A percentile compares a stretch with the other conserved stretches of the same genome.
Evolutionary conservation across 805 yeast genomes (phyloP).

Genomic region (Scheffersomyces coipomensis): DNA sequence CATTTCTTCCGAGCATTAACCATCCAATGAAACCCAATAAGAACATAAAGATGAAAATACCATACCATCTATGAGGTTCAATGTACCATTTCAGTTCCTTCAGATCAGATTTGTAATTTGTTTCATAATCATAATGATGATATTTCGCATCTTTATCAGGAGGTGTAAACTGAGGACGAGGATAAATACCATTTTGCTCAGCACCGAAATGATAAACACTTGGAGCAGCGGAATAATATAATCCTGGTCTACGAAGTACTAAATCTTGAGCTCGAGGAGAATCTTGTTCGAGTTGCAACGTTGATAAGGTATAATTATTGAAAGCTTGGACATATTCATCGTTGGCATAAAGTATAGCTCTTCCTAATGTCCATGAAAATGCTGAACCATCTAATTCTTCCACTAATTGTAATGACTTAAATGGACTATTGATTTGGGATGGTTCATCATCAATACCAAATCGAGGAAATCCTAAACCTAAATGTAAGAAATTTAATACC

Average conservation of each 20-base stretch:
- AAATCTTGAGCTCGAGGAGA: neutral
- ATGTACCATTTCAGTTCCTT: slow-evolving; percentile 41
- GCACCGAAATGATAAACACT: slow-evolving; percentile 52
- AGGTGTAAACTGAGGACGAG: slow-evolving; percentile 42
- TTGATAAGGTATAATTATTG: slow-evolving; percentile 24
- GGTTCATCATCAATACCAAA: slow-evolving; percentile 39
- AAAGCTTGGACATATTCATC: slow-evolving; percentile 49
- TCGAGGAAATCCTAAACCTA: slow-evolving; percentile 60
- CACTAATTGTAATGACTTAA: slow-evolving; percentile 43
- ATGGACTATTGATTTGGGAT: slow-evolving; percentile 14
- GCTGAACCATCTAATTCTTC: slow-evolving; percentile 41
- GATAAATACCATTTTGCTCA: slow-evolving; percentile 38
- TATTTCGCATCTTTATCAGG: slow-evolving; percentile 15
- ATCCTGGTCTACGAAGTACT: slow-evolving; percentile 39
- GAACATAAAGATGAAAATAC: slow-evolving; percentile 27
- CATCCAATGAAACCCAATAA: slow-evolving; percentile 23
- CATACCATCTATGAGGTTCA: slow-evolving; percentile 44
- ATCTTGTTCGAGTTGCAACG: neutral
- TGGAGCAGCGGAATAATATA: slow-evolving; percentile 46
- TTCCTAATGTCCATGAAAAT: slow-evolving; percentile 57
- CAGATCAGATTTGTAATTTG: slow-evolving; percentile 21
- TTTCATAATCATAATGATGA: slow-evolving; percentile 29
- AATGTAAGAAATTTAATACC: slow-evolving; percentile 55
- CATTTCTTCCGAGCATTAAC: slow-evolving; percentile 32
- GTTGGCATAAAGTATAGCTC: slow-evolving; percentile 62